Percentiles rank a stretch among this genome's conserved stretches.
Evolutionary conservation across 805 yeast genomes (phyloP).

Genomic region (Saitoella complicata): DNA sequence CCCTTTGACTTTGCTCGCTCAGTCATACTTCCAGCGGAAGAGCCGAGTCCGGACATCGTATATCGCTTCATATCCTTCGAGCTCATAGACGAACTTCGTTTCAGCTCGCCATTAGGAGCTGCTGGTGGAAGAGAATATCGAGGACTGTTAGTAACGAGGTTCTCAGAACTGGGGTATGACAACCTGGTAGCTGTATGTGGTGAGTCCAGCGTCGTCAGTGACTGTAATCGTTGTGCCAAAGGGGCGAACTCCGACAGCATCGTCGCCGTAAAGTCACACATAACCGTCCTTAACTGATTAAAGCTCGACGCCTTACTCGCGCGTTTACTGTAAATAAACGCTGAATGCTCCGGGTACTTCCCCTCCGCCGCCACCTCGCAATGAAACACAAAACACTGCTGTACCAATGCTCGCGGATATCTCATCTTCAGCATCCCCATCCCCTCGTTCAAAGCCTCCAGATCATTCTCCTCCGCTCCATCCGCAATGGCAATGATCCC

Average conservation of each 20-base stretch:
- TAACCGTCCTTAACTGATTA: background rate
- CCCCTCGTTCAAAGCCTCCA: slow-evolving; percentile 17
- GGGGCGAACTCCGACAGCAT: background rate
- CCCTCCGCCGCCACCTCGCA: slow-evolving; percentile 19
- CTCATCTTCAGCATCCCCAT: slow-evolving; percentile 27
- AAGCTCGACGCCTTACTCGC: background rate
- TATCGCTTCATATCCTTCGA: slow-evolving; percentile 2
- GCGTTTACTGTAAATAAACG: background rate
- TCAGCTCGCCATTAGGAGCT: background rate
- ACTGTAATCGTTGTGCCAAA: background rate
- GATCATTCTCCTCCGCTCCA: slow-evolving; percentile 15
- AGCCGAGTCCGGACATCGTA: slow-evolving; percentile 10
- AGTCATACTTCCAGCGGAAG: slow-evolving; percentile 12
- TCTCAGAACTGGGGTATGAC: slow-evolving; percentile 7
- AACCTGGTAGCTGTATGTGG: too few relatives aligned
- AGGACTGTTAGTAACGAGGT: slow-evolving; percentile 9
- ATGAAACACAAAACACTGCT: slow-evolving; percentile 39
- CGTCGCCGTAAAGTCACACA: slow-evolving; percentile 1
- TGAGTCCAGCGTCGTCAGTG: too few relatives aligned
- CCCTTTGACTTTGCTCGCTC: slow-evolving; percentile 31
- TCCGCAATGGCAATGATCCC: slow-evolving; percentile 31
- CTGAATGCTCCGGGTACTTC: too few relatives aligned
- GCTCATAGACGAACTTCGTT: background rate
- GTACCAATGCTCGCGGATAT: slow-evolving; percentile 40
- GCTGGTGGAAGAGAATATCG: slow-evolving; percentile 2